phyloP scores from a whole-genome alignment of 2,329 filamentous ascomycete genomes.

The Fusarium mundagurra region DNA sequence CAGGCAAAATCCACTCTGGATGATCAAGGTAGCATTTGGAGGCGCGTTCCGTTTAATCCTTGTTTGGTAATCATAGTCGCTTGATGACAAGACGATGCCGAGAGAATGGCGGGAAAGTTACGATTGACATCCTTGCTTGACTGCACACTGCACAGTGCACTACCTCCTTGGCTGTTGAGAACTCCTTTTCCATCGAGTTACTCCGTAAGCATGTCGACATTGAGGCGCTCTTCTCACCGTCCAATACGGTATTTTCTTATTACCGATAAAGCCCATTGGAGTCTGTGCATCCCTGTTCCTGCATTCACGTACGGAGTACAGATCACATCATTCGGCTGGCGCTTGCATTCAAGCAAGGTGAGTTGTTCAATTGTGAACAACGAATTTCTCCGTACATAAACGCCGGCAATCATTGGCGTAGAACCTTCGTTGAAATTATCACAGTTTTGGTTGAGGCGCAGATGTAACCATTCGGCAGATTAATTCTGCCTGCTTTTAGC shows the following conservation, averaged over 20 bases:
- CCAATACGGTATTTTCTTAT: neutral
- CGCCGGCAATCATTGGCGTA: neutral
- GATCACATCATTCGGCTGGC: neutral
- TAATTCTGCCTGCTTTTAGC: neutral
- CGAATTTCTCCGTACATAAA: neutral
- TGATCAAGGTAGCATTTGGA: conserved; percentile 7
- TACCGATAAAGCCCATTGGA: neutral
- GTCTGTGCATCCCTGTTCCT: conserved; percentile 17
- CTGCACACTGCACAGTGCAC: neutral
- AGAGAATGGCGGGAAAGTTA: neutral
- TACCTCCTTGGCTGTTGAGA: neutral
- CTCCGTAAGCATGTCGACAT: neutral
- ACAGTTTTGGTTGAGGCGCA: neutral
- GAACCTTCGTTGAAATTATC: too few species aligned
- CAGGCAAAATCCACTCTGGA: neutral
- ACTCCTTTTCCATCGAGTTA: neutral
- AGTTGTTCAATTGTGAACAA: neutral
- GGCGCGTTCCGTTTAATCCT: conserved; percentile 7
- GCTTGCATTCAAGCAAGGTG: neutral
- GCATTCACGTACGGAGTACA: conserved; percentile 2
- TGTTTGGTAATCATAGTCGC: neutral
- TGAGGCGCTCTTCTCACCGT: neutral
- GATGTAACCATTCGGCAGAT: neutral
- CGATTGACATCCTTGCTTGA: neutral
- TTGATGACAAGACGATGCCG: conserved; percentile 1